Evolutionary conservation across 163 green algal genomes (phyloP), one percentile per base, ranked within the genome.

Genomic region (Scenedesmus sp.): DNA sequence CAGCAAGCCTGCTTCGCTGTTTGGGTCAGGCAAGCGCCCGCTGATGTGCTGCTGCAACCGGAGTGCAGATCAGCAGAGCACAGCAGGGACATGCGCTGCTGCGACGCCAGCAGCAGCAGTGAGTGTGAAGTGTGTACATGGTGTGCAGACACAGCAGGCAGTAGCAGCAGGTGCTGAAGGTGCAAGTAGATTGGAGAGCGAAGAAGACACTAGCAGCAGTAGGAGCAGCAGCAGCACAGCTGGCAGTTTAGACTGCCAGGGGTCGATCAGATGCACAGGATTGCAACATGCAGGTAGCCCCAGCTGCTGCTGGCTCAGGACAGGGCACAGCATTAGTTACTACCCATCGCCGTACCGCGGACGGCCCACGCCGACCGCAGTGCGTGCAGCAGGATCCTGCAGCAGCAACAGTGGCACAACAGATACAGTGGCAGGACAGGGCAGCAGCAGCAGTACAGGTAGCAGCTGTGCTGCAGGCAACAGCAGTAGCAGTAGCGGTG

Each of bases 1-100:
- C 16, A 91, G 84, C 20, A 96, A 96, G 57, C 76, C 85, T 20
- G 73, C 91, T 15, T 95, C 93, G 9, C 93, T 97, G 20, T 97
- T 95, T 90, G 79, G 89, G 0, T 26, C 23, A 8, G 95, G 96
- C 64, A 95, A 96, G 89, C 92, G 91, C 52, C 94, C 94, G 0
- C 82, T 96, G 23, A 93, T 96, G 66, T 86, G 82, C 82, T 66
- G 82, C 34, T 83, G 57, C 66, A 62, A 46, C 62, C 86, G 64
- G 66, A 6, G 16, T 81, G 9, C 7, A 84, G 12, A 54, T 46
- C 34, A 46, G 34, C 34, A 46, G 34, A 84, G 23, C 76, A 13
- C 34, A 84, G 56, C 54, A 70, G 20, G 64, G 56, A 76, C 34
- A 46, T 46, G 34, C 34, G 34, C 34, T 46, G 67, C 77, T 86